phyloP scores from a whole-genome alignment of 257 asterid species.

The Plantago ovata region DNA sequence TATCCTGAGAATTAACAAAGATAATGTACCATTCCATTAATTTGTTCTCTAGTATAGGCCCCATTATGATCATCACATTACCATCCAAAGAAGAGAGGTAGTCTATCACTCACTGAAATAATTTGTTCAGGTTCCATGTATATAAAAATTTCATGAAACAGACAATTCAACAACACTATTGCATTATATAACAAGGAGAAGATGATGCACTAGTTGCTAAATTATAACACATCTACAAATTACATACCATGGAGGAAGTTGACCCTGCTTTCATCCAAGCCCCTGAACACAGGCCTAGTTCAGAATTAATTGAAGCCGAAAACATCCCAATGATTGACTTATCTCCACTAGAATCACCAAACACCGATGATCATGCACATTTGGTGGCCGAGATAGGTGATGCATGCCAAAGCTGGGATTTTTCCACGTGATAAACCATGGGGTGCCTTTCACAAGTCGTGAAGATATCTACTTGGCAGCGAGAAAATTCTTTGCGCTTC shows the following conservation, averaged over 20 bases:
- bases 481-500: constrained; percentile 27
- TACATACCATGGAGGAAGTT: constrained; percentile 31
- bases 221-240: no score
- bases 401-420: constrained; percentile 49
- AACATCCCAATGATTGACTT: constrained; percentile 48
- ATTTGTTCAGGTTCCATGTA: constrained; percentile 7
- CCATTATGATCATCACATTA: not conserved
- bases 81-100: constrained; percentile 1
- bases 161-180: no score
- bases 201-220: no score
- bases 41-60: no score
- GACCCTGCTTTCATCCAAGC: constrained; percentile 30
- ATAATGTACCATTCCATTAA: not conserved
- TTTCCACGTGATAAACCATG: constrained; percentile 55
- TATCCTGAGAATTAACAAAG: not conserved
- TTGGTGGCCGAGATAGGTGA: constrained; percentile 31
- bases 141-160: not conserved
- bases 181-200: not conserved
- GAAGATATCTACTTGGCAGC: constrained; percentile 14
- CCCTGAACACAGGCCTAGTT: constrained; percentile 40
- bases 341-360: constrained; percentile 18
- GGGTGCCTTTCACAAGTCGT: constrained; percentile 31
- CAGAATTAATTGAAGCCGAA: constrained; percentile 22
- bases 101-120: not conserved
- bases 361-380: not conserved